Conservation (phyloP, 2,329 filamentous ascomycete species). For the Penicillium sp. region DNA sequence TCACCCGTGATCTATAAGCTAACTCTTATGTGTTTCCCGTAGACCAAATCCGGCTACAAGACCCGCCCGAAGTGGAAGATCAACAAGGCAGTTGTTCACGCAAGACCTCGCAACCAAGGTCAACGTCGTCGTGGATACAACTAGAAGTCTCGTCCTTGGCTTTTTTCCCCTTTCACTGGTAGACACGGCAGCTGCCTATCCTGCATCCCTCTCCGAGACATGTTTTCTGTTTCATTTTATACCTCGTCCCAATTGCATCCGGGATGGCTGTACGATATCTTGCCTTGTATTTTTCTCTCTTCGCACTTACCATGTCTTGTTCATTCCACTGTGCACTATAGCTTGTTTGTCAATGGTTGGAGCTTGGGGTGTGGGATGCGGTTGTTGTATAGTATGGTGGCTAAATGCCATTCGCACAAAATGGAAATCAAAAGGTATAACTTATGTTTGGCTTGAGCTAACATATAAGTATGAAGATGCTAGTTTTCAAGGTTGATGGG, state of each 20-base stretch:
- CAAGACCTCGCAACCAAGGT: slow-evolving; percentile 84
- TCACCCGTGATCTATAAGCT: background rate
- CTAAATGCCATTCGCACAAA: slow-evolving; percentile 15
- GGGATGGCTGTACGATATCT: slow-evolving; percentile 26
- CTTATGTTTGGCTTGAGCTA: background rate
- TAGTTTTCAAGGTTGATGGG: background rate
- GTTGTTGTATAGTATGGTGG: slow-evolving; percentile 24
- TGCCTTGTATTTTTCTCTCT: slow-evolving; percentile 8
- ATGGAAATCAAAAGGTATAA: slow-evolving; percentile 13
- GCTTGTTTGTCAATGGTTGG: slow-evolving; percentile 13
- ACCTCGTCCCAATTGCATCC: slow-evolving; percentile 14
- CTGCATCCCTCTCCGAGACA: slow-evolving; percentile 8
- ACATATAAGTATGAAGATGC: background rate
- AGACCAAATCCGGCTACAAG: slow-evolving; percentile 71
- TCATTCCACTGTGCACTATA: slow-evolving; percentile 6
- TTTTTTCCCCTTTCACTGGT: slow-evolving; percentile 5
- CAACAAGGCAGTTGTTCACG: slow-evolving; percentile 87
- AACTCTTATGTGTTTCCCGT: slow-evolving; percentile 4
- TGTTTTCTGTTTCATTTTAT: slow-evolving; percentile 16
- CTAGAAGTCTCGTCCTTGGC: slow-evolving; percentile 23
- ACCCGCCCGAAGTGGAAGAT: slow-evolving; percentile 83
- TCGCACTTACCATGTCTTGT: slow-evolving; percentile 12
- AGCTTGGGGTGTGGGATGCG: slow-evolving; percentile 10
- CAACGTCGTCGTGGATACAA: slow-evolving; percentile 72
- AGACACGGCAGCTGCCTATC: background rate